phyloP scores from a whole-genome alignment of 1,139 yeast species.

The Candida sojae region DNA sequence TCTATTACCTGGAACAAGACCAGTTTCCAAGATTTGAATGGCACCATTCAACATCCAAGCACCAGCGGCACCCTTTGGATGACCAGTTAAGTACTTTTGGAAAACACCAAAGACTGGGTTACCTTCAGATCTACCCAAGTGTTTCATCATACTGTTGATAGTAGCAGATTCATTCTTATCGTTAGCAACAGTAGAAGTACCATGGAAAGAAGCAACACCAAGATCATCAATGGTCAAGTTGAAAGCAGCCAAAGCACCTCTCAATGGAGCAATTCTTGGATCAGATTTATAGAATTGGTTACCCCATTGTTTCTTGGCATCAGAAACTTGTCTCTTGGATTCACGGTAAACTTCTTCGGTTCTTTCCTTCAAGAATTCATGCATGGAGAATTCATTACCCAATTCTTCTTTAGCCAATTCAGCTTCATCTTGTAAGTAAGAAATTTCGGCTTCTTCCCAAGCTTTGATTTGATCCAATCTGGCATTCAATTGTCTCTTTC shows the following conservation, averaged over 20 bases:
- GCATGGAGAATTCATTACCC: conserved; percentile 50
- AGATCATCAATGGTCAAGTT: conserved; percentile 92
- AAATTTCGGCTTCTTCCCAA: conserved; percentile 85
- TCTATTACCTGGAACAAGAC: conserved; percentile 97
- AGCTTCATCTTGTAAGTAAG: conserved; percentile 48
- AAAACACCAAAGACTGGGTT: conserved; percentile 97
- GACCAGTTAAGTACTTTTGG: conserved; percentile 99
- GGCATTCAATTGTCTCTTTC: conserved; percentile 84
- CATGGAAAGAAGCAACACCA: conserved; percentile 99
- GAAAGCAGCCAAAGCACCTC: conserved; percentile 95
- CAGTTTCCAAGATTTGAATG: conserved; percentile 86
- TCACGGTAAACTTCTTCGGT: conserved; percentile 86
- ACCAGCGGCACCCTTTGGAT: conserved; percentile 99
- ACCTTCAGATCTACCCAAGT: conserved; percentile 96
- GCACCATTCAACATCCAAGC: conserved; percentile 99
- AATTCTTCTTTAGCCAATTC: conserved; percentile 70
- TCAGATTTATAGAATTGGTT: conserved; percentile 89
- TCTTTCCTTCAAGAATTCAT: conserved; percentile 73
- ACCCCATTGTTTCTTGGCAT: conserved; percentile 95
- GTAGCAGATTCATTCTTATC: conserved; percentile 97
- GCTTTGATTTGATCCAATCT: conserved; percentile 77
- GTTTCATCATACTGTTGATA: conserved; percentile 87
- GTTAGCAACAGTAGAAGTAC: conserved; percentile 97
- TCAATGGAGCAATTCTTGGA: conserved; percentile 92
- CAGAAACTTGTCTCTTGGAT: conserved; percentile 80